Base-by-base conservation (phyloP, 768 basidiomycete species). In the Suillus decipiens region DNA sequence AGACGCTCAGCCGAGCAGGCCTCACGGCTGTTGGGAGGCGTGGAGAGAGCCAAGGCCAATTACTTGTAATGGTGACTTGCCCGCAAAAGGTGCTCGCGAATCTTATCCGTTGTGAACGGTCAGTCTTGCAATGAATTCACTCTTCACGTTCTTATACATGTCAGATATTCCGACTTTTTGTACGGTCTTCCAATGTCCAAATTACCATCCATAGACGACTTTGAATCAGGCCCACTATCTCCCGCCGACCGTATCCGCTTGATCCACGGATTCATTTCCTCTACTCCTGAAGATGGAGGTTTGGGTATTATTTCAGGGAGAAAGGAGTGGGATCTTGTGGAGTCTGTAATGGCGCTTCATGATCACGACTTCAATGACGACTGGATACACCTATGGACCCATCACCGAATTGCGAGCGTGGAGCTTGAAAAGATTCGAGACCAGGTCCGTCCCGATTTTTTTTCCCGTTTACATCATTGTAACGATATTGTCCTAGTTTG, bases 291-390 rank as follows among this genome's bases (percentile, higher is more conserved):
- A n/a, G 95, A 96, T 59, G 89, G 93, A 11, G 95, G 95, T 5
- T 83, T 96, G 2, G 94, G 92, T 1, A 86, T 98, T 55, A 85
- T 88, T 9, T 89, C 92, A 1, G 86, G 84, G 15, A 80, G 86
- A 28, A 75, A 82, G 15, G 84, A 87, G 59, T 98, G 93, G 93
- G 83, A 88, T 66, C 85, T 91, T 57, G 84, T 97, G 9, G 88
- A 93, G 68, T 86, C 87, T 24, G 84, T 97, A 59, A 86, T 93
- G 80, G 86, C 89, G 1, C 79, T 98, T 9, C 96, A 99, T 69
- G 89, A 98, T 74, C 84, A 86, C 19, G 78, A 84, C 53, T 92
- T 93, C 77, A 94, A 96, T 73, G 83, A 89, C 10, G 69, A 76
- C 1, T 96, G 95, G 95, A 82, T 93, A 60, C 83, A 84, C 28